Base-by-base conservation (phyloP, 1,284 basidiomycete species). In the Rhodotorula sp. region DNA sequence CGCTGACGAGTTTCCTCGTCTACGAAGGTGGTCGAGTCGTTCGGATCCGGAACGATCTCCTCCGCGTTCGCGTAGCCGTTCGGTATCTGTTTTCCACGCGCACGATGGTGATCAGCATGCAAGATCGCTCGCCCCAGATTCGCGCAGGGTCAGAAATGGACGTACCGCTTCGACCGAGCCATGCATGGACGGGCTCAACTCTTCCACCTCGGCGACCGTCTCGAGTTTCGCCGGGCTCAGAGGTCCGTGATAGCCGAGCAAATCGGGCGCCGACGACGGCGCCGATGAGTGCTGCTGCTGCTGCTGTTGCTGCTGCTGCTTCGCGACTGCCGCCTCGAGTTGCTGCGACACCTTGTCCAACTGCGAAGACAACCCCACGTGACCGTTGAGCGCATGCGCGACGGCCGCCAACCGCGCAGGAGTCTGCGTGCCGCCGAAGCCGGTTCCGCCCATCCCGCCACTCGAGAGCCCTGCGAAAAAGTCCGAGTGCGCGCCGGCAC, bases 1-100 rank as follows among this genome's bases (percentile, higher is more conserved):
- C 71, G 66, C 3, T 55, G 37, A 6, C 74, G 66, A 0, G 74
- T 73, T 12, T 33, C 56, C 29, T 70, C 61, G 46, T 73, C 69
- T 44, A 75, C 66, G n/a, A 69, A 73, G 4, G 62, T 71, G 10
- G 71, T 71, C 57, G 55, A 60, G 30, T 75, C 73, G 37, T 49
- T 61, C 33, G 68, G 71, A 30, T 65, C 69, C 30, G 60, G 66
- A 4, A 62, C 53, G 12, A 62, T 53, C 42, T 62, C 30, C 29
- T 68, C 56, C 24, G 67, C 17, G 14, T 45, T 22, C 44, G 55
- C 58, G 46, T 64, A 64, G 48, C 64, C 67, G 54, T 60, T 68
- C 46, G 67, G 60, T 0, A 62, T 45, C 62, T 62, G 53, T 15
- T 24, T 49, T 24, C 48, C 46, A 22, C 30, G 17, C 3, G 20